Evolutionary conservation across 2,329 filamentous ascomycete genomes (phyloP).

Genomic region (Botrytis sinoallii): DNA sequence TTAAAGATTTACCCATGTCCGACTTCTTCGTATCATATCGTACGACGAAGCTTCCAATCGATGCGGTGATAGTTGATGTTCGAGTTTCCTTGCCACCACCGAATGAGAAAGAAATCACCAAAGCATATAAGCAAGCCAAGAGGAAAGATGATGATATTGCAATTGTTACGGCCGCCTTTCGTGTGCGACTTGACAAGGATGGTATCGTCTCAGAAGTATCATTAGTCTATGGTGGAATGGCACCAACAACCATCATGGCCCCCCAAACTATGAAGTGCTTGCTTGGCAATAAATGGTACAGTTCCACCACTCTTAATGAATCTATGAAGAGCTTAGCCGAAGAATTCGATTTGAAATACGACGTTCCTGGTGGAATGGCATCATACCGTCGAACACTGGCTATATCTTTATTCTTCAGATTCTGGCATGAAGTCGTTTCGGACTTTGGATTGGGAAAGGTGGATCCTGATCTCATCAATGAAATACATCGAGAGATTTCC

Average conservation of each 20-base stretch:
- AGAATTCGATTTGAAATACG: constrained; percentile 83
- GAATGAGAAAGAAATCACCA: constrained; percentile 73
- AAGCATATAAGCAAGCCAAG: constrained; percentile 93
- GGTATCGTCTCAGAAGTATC: constrained; percentile 70
- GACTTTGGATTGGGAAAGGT: constrained; percentile 52
- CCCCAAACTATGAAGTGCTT: constrained; percentile 71
- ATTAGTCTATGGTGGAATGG: constrained; percentile 92
- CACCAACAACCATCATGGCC: constrained; percentile 77
- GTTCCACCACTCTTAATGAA: constrained; percentile 77
- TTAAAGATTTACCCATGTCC: constrained; percentile 65
- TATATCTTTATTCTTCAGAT: constrained; percentile 90
- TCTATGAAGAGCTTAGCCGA: constrained; percentile 77
- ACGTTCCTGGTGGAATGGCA: constrained; percentile 93
- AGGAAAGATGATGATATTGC: constrained; percentile 96
- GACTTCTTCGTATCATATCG: constrained; percentile 90
- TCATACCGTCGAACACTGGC: constrained; percentile 88
- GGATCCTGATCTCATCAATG: constrained; percentile 72
- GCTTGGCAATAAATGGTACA: constrained; percentile 71
- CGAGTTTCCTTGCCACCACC: constrained; percentile 69
- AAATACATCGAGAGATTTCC: constrained; percentile 81
- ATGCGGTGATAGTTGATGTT: constrained; percentile 80
- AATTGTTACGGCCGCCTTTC: constrained; percentile 84
- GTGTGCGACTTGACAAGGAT: constrained; percentile 65
- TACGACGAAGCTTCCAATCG: constrained; percentile 72
- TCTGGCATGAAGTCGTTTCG: constrained; percentile 81